Base-by-base conservation (phyloP, 1,284 basidiomycete genomes). In the Puccinia horiana region DNA sequence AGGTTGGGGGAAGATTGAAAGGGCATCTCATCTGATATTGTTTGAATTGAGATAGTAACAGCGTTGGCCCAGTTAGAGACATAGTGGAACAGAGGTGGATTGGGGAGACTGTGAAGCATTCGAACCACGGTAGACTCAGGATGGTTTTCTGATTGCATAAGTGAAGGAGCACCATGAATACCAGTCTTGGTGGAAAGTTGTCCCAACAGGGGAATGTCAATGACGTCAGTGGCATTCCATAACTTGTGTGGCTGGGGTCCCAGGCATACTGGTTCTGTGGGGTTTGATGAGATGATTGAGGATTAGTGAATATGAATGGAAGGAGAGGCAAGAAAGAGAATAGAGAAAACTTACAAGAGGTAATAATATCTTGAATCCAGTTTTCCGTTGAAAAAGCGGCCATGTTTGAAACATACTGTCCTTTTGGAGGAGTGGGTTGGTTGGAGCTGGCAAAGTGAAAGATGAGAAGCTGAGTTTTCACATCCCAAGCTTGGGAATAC, bases 341-440 rank as follows among this genome's bases (percentile, higher is more conserved):
- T 8, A 23, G 20, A 58, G 56, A 20, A 23, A 58, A 58, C 56
- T 5, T 58, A 58, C 56, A 58, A 58, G 5, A 58, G 20, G 56
- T 58, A 6, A 58, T 58, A 20, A 58, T 58, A 8, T 58, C 56
- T 9, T 20, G 42, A 58, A 58, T 58, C 56, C 56, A 58, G 56
- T 58, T 58, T 58, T 58, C 56, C 6, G 56, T 58, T 58, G 56
- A 58, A 58, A 58, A 58, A n/a, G 56, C 56, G 20, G 56, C 56
- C 56, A 58, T 58, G 56, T 58, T 58, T 58, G 56, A 58, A 58
- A 58, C 56, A 58, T 58, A 58, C 20, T 58, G 56, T 6, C 8
- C 56, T 6, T 6, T 58, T 58, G 56, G 56, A 20, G 56, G 56
- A 58, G 56, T 20, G 9, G 56, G 56, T 58, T 58, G 56, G 20